A percentile compares a stretch with the other conserved stretches of the same genome.
phyloP scores from a whole-genome alignment of 2,329 filamentous ascomycete species.

The Microsporum ferrugineum region DNA sequence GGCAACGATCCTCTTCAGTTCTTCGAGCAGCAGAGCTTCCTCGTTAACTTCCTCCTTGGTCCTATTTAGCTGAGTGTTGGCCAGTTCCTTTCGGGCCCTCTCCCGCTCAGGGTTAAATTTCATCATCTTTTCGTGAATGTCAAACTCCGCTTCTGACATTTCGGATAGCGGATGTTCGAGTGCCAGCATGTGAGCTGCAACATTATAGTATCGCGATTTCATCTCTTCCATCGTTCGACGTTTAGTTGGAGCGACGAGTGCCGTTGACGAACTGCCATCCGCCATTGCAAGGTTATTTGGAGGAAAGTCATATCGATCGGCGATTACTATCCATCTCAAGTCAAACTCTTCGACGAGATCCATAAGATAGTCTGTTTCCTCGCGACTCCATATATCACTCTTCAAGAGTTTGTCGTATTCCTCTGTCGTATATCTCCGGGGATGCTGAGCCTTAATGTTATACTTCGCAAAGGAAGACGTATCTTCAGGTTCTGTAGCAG shows the following conservation, averaged over 20 bases:
- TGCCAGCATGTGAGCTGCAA: slow-evolving; percentile 72
- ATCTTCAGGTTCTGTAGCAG: slow-evolving; percentile 26
- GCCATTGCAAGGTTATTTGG: slow-evolving; percentile 20
- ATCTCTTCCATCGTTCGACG: slow-evolving; percentile 75
- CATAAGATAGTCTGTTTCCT: slow-evolving; percentile 89
- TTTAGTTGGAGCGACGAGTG: slow-evolving; percentile 39
- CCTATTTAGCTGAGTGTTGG: slow-evolving; percentile 64
- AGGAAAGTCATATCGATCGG: slow-evolving; percentile 75
- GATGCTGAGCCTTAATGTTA: slow-evolving; percentile 68
- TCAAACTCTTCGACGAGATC: slow-evolving; percentile 64
- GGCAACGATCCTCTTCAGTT: slow-evolving; percentile 82
- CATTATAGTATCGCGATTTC: slow-evolving; percentile 80
- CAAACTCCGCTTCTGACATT: slow-evolving; percentile 80
- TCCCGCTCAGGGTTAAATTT: slow-evolving; percentile 79
- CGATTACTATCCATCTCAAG: slow-evolving; percentile 80
- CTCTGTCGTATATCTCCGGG: slow-evolving; percentile 66
- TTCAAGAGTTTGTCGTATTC: slow-evolving; percentile 69
- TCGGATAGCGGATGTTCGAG: slow-evolving; percentile 66
- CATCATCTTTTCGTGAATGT: slow-evolving; percentile 69
- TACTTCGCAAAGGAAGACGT: slow-evolving; percentile 66
- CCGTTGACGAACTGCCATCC: slow-evolving; percentile 31
- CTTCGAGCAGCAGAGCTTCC: slow-evolving; percentile 77
- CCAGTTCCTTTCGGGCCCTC: slow-evolving; percentile 69
- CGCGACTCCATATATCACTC: slow-evolving; percentile 70
- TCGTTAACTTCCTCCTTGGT: slow-evolving; percentile 82